These are phyloP conservation scores for Malassezia brasiliensis DNA, from an alignment of 1,284 basidiomycete species.

Conservation along the genomic window DNA sequence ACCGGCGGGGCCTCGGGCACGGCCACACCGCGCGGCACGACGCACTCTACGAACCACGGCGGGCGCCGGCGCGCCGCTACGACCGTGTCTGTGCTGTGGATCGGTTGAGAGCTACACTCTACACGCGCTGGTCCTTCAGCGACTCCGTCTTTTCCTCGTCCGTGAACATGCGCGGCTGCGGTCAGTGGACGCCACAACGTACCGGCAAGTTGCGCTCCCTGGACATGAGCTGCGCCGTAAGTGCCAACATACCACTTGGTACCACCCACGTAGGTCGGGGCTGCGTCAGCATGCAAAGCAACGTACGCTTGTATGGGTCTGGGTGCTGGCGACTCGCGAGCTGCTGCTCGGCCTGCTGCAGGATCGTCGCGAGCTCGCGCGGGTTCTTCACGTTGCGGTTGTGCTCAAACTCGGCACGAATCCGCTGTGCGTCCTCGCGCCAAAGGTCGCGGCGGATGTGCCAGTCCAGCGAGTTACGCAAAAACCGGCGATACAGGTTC, in stretches of 20 bases:
- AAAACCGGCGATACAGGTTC: slow-evolving; percentile 74
- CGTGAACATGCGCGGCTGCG: slow-evolving; percentile 40
- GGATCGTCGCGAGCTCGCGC: slow-evolving; percentile 66
- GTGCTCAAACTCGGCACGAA: slow-evolving; percentile 80
- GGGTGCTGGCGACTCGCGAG: slow-evolving; percentile 66
- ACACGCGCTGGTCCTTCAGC: slow-evolving; percentile 27
- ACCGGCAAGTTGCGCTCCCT: slow-evolving; percentile 31
- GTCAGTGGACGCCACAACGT: slow-evolving; percentile 11
- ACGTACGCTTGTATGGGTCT: slow-evolving; percentile 80
- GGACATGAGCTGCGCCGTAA: neutral
- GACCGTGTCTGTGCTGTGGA: too few species aligned
- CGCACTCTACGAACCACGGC: too few species aligned
- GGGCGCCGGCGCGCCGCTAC: too few species aligned
- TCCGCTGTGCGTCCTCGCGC: slow-evolving; percentile 70
- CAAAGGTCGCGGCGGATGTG: slow-evolving; percentile 71
- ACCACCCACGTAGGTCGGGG: slow-evolving; percentile 44
- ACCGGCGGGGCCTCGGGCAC: too few species aligned
- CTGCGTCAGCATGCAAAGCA: slow-evolving; percentile 17
- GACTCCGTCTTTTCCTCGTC: slow-evolving; percentile 45
- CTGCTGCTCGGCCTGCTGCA: slow-evolving; percentile 70
- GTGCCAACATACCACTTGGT: slow-evolving; percentile 39
- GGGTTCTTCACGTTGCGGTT: slow-evolving; percentile 85
- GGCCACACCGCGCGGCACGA: too few species aligned
- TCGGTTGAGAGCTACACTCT: neutral
- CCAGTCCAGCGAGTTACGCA: slow-evolving; percentile 82